Evolutionary conservation across 441 rosid genomes (phyloP).

Genomic region (Lagerstroemia fauriei): DNA sequence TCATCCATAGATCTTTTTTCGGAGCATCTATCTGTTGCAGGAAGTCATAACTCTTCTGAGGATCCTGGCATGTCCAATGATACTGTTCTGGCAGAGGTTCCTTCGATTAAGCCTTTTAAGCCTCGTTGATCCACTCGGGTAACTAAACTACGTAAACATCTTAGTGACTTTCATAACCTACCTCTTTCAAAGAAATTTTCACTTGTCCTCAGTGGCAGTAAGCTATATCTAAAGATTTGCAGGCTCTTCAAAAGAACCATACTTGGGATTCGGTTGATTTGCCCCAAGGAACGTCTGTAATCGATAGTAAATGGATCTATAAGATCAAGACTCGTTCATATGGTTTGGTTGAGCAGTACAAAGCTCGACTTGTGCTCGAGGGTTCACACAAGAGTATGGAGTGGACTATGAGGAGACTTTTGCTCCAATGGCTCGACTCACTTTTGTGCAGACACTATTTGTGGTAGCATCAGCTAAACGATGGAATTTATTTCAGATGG

Average conservation of each 20-base stretch:
- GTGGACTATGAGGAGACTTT: constrained; percentile 9
- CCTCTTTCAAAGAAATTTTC: too few species aligned
- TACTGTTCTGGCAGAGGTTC: too few species aligned
- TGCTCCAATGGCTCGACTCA: neutral
- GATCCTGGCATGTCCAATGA: too few species aligned
- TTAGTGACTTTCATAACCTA: neutral
- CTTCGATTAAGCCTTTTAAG: neutral
- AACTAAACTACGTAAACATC: too few species aligned
- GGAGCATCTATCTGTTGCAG: too few species aligned
- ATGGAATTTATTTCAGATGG: neutral
- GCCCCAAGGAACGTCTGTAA: neutral
- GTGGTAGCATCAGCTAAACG: neutral
- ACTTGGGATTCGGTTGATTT: neutral
- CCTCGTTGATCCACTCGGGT: neutral
- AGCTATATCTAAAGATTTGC: neutral
- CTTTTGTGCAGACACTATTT: neutral
- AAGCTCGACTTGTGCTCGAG: neutral
- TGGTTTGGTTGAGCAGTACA: neutral
- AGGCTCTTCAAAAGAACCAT: neutral
- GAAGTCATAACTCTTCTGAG: too few species aligned
- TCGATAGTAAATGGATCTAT: constrained; percentile 1
- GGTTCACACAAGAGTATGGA: neutral
- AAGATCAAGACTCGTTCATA: constrained; percentile 2
- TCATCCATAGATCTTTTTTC: too few species aligned
- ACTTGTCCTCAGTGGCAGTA: constrained; percentile 5